Base-by-base conservation (phyloP, 208 protist species). In the Leishmania mexicana region DNA sequence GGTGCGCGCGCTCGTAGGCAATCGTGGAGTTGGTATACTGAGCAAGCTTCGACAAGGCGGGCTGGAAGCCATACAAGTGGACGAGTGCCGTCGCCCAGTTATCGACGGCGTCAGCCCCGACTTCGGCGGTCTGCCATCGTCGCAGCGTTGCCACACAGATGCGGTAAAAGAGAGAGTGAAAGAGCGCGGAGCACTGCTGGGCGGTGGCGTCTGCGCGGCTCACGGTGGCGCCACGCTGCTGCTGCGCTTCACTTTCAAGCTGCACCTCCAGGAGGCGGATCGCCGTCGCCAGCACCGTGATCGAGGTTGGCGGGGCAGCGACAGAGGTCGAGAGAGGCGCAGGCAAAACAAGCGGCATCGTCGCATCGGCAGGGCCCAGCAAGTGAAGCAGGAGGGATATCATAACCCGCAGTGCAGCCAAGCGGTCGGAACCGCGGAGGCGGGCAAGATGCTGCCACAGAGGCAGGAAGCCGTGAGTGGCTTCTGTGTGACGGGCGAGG, bases 1-100 rank as follows among this genome's bases (percentile, higher is more conserved):
- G 79, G 8, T 65, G 77, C 8, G 77, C 75, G 42, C 82, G 70
- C 62, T 85, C 62, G 77, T 81, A 85, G 17, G 78, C 77, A 6
- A 65, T n/a, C 10, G 77, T 81, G 62, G 78, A 60, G 77, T 85
- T 85, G 31, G 77, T 81, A 72, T 80, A 81, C 73, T 85, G 75
- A 62, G 53, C 71, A 10, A 85, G 68, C 47, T 65, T 75, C 8
- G 72, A 57, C 13, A 85, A 54, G 35, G 76, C 83, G 47, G 81
- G 82, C 51, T 88, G 83, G 72, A 89, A 91, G 28, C 89, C 91
- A 76, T 84, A 94, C 51, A 94, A 78, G 81, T 89, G 83, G 31
- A 53, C 54, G 38, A 85, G 78, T 10, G 78, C 79, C 40, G 78
- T 79, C 74, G 89, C 80, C 90, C 90, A 94, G n/a, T 76, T 80